A percentile compares a stretch with the other conserved stretches of the same genome.
phyloP scores from a whole-genome alignment of 345 rosid species.

The Mercurialis annua region DNA sequence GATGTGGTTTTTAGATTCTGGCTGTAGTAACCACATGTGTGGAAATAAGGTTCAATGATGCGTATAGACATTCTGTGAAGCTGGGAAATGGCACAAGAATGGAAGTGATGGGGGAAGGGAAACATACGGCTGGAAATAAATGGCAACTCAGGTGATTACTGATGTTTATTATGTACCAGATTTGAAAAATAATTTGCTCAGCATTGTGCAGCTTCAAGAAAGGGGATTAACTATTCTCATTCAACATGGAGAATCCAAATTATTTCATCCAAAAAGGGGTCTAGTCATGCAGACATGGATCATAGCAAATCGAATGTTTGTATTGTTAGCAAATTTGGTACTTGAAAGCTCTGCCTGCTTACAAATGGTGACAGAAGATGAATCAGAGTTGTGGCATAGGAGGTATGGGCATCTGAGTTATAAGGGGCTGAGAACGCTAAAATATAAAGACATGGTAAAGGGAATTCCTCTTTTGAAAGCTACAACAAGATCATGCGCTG shows the following conservation, averaged over 20 bases:
- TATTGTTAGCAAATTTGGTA: background rate
- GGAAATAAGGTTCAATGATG: background rate
- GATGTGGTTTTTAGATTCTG: background rate
- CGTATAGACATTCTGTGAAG: background rate
- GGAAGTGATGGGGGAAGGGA: background rate
- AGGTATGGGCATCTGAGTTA: background rate
- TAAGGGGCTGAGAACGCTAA: background rate
- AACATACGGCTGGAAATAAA: background rate
- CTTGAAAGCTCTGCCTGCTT: background rate
- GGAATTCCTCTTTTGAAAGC: background rate
- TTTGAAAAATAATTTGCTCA: background rate
- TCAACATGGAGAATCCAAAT: background rate
- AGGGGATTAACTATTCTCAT: background rate
- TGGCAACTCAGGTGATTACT: background rate
- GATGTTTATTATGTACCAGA: background rate
- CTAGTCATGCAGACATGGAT: background rate
- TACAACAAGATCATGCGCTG: background rate
- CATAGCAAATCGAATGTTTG: background rate
- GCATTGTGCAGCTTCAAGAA: background rate
- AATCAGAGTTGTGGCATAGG: background rate
- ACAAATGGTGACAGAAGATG: background rate
- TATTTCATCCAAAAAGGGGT: background rate
- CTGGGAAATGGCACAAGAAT: background rate
- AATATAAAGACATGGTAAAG: background rate
- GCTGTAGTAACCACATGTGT: background rate